phyloP scores from a whole-genome alignment of 2,329 filamentous ascomycete species.

The Diplodia scrobiculata region DNA sequence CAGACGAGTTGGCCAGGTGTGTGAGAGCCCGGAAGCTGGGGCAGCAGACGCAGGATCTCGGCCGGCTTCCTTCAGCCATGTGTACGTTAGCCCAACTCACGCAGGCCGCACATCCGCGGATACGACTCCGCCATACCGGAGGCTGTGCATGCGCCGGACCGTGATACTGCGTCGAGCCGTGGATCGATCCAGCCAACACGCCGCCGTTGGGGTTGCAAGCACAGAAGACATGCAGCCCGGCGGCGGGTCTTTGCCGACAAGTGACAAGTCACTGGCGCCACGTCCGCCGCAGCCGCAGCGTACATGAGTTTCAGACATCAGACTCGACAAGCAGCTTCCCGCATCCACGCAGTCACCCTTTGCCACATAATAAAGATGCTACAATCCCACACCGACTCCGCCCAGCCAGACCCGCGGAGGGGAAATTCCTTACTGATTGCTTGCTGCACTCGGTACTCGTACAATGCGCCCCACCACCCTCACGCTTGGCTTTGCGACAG shows the following conservation, averaged over 20 bases:
- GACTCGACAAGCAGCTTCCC: constrained; percentile 20
- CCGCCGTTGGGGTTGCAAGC: constrained; percentile 12
- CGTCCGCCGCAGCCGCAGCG: constrained; percentile 21
- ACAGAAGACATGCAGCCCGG: constrained; percentile 24
- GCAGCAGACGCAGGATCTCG: constrained; percentile 19
- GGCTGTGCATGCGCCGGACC: constrained; percentile 14
- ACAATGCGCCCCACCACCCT: constrained; percentile 25
- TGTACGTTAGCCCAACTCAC: constrained; percentile 5
- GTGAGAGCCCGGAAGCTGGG: constrained; percentile 13
- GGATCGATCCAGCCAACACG: neutral
- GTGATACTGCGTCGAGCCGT: constrained; percentile 23
- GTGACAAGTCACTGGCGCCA: constrained; percentile 23
- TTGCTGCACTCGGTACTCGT: constrained; percentile 23
- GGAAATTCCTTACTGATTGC: constrained; percentile 24
- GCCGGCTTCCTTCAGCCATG: constrained; percentile 23
- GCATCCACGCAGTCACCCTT: constrained; percentile 21
- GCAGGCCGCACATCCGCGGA: neutral
- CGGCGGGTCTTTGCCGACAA: constrained; percentile 9
- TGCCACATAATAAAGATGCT: constrained; percentile 22
- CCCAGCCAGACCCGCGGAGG: neutral
- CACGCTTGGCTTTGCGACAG: constrained; percentile 44
- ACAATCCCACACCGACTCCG: constrained; percentile 23
- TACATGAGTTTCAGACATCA: constrained; percentile 23
- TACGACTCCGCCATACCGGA: neutral
- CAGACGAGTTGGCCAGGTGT: neutral